Evolutionary conservation across 2,329 filamentous ascomycete genomes (phyloP).

Genomic region (Trichoderma koningiopsis): DNA sequence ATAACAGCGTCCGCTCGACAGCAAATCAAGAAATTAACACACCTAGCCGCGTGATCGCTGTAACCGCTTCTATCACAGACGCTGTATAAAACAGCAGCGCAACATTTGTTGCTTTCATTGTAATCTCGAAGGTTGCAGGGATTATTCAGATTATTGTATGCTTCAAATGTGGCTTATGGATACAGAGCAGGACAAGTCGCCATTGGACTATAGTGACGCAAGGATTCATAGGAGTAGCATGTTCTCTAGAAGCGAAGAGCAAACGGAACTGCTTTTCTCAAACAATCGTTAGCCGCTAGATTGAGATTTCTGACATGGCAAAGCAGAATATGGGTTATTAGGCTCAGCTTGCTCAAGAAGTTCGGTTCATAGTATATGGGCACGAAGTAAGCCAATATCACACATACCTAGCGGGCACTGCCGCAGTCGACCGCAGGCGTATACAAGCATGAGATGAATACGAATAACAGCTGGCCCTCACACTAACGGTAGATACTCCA

Average conservation of each 20-base stretch:
- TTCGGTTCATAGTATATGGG: neutral
- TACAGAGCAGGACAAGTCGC: neutral
- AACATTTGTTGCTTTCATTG: constrained; percentile 29
- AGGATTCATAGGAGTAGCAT: neutral
- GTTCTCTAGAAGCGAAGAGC: neutral
- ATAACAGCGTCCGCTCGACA: neutral
- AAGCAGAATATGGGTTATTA: neutral
- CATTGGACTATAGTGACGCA: neutral
- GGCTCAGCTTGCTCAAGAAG: neutral
- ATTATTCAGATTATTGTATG: neutral
- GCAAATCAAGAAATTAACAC: constrained; percentile 1
- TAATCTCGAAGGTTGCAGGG: neutral
- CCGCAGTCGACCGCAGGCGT: neutral
- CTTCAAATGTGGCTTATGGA: neutral
- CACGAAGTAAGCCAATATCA: neutral
- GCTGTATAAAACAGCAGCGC: constrained; percentile 29
- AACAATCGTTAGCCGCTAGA: neutral
- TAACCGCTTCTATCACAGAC: constrained; percentile 25
- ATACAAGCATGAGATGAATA: neutral
- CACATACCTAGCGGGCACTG: neutral
- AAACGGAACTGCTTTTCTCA: neutral
- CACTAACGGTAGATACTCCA: neutral
- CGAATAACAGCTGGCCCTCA: neutral
- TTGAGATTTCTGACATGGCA: neutral
- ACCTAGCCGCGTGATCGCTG: constrained; percentile 27